These are phyloP conservation scores for Colletotrichum karsti DNA, from an alignment of 2,329 filamentous ascomycete species.

Conservation along the genomic window DNA sequence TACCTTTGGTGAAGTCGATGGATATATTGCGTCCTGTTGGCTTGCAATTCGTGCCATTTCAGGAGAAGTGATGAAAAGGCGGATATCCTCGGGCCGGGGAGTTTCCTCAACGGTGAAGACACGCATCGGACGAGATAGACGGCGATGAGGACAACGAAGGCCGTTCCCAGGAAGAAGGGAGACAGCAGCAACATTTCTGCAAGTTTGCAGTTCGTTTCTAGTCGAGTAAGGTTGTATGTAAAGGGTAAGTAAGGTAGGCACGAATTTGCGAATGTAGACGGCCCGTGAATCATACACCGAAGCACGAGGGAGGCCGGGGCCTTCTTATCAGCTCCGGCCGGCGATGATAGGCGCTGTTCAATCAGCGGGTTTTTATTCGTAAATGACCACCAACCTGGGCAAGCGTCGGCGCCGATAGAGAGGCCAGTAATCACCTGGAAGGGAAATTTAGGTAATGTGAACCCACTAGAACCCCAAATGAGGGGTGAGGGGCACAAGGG, in stretches of 20 bases:
- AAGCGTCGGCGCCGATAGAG: slow-evolving; percentile 12
- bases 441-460: slow-evolving; percentile 7
- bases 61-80: slow-evolving; percentile 59
- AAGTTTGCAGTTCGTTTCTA: too few species aligned
- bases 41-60: slow-evolving; percentile 65
- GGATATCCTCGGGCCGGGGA: slow-evolving; percentile 59
- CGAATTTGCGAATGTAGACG: background rate
- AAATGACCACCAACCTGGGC: too few species aligned
- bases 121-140: slow-evolving; percentile 33
- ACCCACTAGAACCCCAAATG: background rate
- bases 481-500: slow-evolving; percentile 10
- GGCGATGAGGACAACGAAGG: slow-evolving; percentile 6
- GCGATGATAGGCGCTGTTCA: slow-evolving; percentile 8
- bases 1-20: slow-evolving; percentile 63
- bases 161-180: slow-evolving; percentile 26
- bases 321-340: slow-evolving; percentile 24
- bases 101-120: slow-evolving; percentile 45
- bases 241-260: too few species aligned
- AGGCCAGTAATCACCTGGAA: background rate
- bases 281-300: background rate
- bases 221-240: too few species aligned
- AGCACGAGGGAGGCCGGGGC: background rate
- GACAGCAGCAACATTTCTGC: slow-evolving; percentile 31
- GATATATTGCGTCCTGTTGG: slow-evolving; percentile 61
- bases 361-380: slow-evolving; percentile 21